Base-by-base conservation (phyloP, 768 basidiomycete genomes). In the Dendrothele bispora region DNA sequence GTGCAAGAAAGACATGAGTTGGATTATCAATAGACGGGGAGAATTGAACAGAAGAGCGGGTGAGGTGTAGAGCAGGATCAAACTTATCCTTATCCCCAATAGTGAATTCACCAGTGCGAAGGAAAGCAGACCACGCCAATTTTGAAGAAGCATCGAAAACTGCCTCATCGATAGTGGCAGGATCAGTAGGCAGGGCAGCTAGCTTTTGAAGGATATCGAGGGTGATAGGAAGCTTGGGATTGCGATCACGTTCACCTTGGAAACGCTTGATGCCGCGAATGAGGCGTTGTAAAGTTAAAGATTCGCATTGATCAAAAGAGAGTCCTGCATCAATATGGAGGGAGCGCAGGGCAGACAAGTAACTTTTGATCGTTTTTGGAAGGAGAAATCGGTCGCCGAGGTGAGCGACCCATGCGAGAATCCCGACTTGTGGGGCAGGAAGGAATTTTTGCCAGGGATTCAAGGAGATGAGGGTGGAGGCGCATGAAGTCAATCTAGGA, bases 241-340 rank as follows among this genome's bases (percentile, higher is more conserved):
- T 57, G 3, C 56, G 59, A 5, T 54, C 48, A 7, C 15, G 17
- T 25, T 55, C 52, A 7, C 54, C 54, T 35, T 57, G 50, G 32
- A 48, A 56, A 3, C 46, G 38, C 30, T 59, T 55, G 52, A 55
- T 54, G 5, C 57, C 58, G 17, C 52, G 39, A 21, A 55, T 49
- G 32, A 61, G 48, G 11, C 50, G 54, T 34, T 47, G 39, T 4
- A 59, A n/a, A n/a, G n/a, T n/a, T n/a, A n/a, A n/a, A n/a, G n/a
- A n/a, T n/a, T n/a, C n/a, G n/a, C n/a, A n/a, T n/a, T n/a, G n/a
- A n/a, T n/a, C n/a, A n/a, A n/a, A n/a, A n/a, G n/a, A n/a, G n/a
- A n/a, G n/a, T n/a, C n/a, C n/a, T n/a, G n/a, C n/a, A n/a, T n/a
- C n/a, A n/a, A n/a, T n/a, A n/a, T n/a, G n/a, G n/a, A n/a, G n/a